Evolutionary conservation across 139 green algal genomes (phyloP).

Genomic region (Picochlorum sp.): DNA sequence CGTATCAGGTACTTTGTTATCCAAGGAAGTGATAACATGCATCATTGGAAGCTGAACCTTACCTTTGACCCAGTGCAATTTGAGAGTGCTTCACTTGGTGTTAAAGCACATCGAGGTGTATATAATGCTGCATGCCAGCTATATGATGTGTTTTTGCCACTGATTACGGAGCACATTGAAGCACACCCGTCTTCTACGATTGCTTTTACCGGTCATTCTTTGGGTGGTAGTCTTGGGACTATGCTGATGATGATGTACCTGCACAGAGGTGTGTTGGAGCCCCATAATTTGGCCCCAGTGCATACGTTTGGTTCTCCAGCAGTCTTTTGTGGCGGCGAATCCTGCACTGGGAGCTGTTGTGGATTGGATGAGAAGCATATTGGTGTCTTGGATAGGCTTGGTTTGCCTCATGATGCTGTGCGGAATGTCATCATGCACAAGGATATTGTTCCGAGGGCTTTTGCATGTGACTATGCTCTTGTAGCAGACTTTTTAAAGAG

Average conservation of each 20-base stretch:
- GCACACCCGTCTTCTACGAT: constrained; percentile 52
- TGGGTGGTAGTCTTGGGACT: constrained; percentile 79
- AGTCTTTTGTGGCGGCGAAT: constrained; percentile 66
- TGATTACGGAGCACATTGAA: constrained; percentile 76
- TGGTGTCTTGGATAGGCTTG: constrained; percentile 39
- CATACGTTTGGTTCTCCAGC: constrained; percentile 89
- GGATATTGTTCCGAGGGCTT: constrained; percentile 94
- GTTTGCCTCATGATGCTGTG: constrained; percentile 45
- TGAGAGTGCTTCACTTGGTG: constrained; percentile 70
- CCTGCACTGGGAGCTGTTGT: constrained; percentile 7
- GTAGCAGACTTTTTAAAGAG: constrained; percentile 64
- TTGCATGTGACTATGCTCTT: constrained; percentile 91
- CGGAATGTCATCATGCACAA: constrained; percentile 77
- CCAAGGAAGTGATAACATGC: constrained; percentile 64
- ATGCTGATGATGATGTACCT: constrained; percentile 86
- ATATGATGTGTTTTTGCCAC: constrained; percentile 82
- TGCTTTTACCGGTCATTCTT: constrained; percentile 83
- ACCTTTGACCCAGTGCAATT: constrained; percentile 94
- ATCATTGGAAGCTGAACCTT: constrained; percentile 77
- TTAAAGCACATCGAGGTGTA: constrained; percentile 88
- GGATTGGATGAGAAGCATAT: background rate
- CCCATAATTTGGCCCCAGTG: constrained; percentile 48
- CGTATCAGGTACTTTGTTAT: constrained; percentile 65
- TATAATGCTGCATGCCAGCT: constrained; percentile 80
- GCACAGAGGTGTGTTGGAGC: constrained; percentile 54